Conservation (phyloP, 2,329 filamentous ascomycete species). For the Aureobasidium sp. region DNA sequence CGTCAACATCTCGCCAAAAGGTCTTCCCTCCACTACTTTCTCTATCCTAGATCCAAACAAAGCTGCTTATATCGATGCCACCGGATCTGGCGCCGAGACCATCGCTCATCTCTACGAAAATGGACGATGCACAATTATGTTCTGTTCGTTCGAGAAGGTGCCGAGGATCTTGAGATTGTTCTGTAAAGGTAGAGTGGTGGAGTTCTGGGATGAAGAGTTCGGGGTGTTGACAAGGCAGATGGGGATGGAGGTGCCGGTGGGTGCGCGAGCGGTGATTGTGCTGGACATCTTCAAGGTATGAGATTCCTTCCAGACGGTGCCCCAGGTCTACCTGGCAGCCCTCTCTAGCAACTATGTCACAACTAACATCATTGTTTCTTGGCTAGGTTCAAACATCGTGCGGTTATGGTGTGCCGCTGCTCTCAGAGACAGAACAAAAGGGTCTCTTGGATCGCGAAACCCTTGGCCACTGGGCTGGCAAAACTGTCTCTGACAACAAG, state of each 20-base stretch:
- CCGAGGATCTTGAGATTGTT: conserved; percentile 61
- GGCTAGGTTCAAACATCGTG: conserved; percentile 55
- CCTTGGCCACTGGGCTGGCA: conserved; percentile 45
- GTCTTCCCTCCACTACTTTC: conserved; percentile 56
- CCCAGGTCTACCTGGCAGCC: too few species aligned
- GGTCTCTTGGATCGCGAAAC: conserved; percentile 46
- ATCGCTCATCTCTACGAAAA: conserved; percentile 72
- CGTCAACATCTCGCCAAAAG: conserved; percentile 72
- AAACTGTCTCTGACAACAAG: conserved; percentile 43
- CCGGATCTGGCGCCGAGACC: conserved; percentile 69
- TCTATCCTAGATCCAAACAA: conserved; percentile 51
- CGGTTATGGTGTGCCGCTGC: conserved; percentile 56
- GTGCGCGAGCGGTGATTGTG: conserved; percentile 54
- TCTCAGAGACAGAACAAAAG: conserved; percentile 29
- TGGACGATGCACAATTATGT: conserved; percentile 66
- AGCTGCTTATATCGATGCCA: conserved; percentile 66
- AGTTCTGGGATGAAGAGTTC: conserved; percentile 47
- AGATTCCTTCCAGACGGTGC: not conserved
- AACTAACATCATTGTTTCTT: not conserved
- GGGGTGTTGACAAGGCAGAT: conserved; percentile 38
- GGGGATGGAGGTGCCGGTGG: conserved; percentile 32
- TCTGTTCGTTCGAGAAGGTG: conserved; percentile 55
- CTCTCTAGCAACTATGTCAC: not conserved
- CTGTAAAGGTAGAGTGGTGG: conserved; percentile 52
- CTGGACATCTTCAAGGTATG: conserved; percentile 53